Base-by-base conservation (phyloP, 164 flowering plant species). In the Umbilicus rupestris region DNA sequence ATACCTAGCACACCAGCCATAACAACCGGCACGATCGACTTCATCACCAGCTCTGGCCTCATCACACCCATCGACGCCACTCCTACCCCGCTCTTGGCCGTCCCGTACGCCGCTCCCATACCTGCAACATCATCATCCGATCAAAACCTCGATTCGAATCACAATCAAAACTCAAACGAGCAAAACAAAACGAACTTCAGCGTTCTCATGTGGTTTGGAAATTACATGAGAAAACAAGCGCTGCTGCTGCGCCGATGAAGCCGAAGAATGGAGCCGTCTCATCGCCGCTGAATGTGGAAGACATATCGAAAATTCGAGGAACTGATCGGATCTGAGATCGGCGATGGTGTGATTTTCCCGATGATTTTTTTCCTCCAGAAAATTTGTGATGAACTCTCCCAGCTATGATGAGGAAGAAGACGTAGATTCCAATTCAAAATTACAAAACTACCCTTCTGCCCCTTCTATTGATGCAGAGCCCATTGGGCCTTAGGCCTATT, bases 51-150 rank as follows among this genome's bases (percentile, higher is more conserved):
- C 79, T 89, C 96, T 19, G 96, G 96, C 74, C 96, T 84, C 96
- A 89, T 89, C 68, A 89, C 96, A 0, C 96, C 92, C 96, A 87
- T 89, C 7, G 96, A 89, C 28, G 92, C 96, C 63, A 89, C 92
- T 15, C 96, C 96, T 2, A 89, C 96, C 14, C 96, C 96, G 59
- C 92, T 89, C 85, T 89, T 89, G 39, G 90, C 96, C 7, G 92
- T 20, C 96, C 96, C 96, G n/a, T n/a, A n/a, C n/a, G n/a, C n/a
- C n/a, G 96, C 96, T 67, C 92, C 96, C 96, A 89, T 89, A 70
- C 96, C 96, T 89, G 74, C 46, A 70, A 46, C 31, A 59, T 8
- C 11, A 41, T 3, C 44, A 41, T 1, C 9, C 5, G 7, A 41
- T 11, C 44, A 9, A 49, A 49, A n/a, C 28, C n/a, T 5, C n/a